These are phyloP conservation scores for Spergularia bocconei DNA, from an alignment of 148 eudicot species.

Conservation along the genomic window DNA sequence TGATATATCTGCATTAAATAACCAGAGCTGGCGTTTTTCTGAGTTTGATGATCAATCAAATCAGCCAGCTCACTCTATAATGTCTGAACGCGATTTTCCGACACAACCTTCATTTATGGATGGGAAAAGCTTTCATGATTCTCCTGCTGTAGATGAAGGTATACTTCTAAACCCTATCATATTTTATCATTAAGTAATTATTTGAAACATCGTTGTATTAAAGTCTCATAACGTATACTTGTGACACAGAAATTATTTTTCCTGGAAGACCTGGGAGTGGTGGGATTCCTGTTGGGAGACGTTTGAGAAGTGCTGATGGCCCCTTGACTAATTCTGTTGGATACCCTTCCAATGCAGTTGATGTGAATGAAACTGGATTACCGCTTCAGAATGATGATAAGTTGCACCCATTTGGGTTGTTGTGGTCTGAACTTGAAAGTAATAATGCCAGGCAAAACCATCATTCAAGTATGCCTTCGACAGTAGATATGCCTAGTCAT, in stretches of 20 bases:
- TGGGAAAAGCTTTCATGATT: slow-evolving; percentile 48
- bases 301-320: slow-evolving; percentile 38
- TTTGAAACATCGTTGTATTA: background rate
- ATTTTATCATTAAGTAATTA: background rate
- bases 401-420: slow-evolving; percentile 89
- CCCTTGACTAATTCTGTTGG: slow-evolving; percentile 33
- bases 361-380: slow-evolving; percentile 34
- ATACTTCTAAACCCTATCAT: background rate
- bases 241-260: slow-evolving; percentile 68
- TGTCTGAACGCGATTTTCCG: slow-evolving; percentile 36
- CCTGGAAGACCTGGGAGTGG: slow-evolving; percentile 79
- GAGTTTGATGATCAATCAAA: slow-evolving; percentile 43
- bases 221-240: slow-evolving; percentile 8
- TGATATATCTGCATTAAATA: slow-evolving; percentile 33
- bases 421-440: slow-evolving; percentile 90
- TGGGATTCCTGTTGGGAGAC: slow-evolving; percentile 40
- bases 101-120: slow-evolving; percentile 41
- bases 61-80: slow-evolving; percentile 35
- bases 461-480: slow-evolving; percentile 37
- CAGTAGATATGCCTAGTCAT: slow-evolving; percentile 41
- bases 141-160: slow-evolving; percentile 82
- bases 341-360: slow-evolving; percentile 39
- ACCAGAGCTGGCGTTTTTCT: slow-evolving; percentile 47
- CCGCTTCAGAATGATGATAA: slow-evolving; percentile 46
- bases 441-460: slow-evolving; percentile 45